Evolutionary conservation across 371 early-diverging fungal species (phyloP).

Genomic region (Smittium mucronatum): DNA sequence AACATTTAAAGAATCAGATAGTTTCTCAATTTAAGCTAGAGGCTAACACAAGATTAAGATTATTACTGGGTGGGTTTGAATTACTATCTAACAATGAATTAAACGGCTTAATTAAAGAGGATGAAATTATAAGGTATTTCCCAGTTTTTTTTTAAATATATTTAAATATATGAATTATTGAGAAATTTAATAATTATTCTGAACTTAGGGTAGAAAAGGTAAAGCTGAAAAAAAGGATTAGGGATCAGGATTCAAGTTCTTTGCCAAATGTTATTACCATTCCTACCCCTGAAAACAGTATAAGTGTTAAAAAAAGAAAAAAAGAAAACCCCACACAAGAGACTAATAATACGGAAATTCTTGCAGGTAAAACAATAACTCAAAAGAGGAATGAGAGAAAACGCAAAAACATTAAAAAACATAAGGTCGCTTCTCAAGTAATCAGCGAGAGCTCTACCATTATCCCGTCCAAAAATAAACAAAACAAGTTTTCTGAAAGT

Average conservation of each 20-base stretch:
- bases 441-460: too few species aligned
- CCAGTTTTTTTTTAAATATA: background rate
- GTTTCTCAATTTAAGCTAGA: background rate
- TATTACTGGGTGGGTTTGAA: background rate
- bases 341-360: background rate
- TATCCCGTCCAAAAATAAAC: too few species aligned
- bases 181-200: background rate
- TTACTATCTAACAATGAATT: background rate
- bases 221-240: background rate
- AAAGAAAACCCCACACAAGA: background rate
- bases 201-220: background rate
- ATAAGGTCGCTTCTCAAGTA: too few species aligned
- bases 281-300: background rate
- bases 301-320: background rate
- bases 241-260: too few species aligned
- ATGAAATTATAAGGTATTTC: background rate
- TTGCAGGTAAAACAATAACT: background rate
- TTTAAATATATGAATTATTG: background rate
- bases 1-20: background rate
- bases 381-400: background rate
- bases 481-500: too few species aligned
- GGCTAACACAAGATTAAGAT: background rate
- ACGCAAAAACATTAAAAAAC: too few species aligned
- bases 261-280: too few species aligned
- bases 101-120: background rate